A percentile compares a stretch with the other conserved stretches of the same genome.
Evolutionary conservation across 805 yeast species (phyloP).

Genomic region (Myxozyma neotropica): DNA sequence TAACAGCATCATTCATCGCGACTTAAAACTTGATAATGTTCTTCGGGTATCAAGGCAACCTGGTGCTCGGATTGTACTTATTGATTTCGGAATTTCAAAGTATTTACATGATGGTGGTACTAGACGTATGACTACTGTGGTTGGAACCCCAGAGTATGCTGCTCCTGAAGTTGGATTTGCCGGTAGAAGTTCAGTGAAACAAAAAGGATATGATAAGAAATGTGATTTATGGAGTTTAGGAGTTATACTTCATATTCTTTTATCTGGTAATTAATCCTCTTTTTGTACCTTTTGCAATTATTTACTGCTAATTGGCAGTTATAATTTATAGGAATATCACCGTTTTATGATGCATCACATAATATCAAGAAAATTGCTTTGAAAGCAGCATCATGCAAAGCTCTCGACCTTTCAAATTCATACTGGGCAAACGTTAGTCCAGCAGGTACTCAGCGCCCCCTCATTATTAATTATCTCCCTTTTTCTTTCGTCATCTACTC

Average conservation of each 20-base stretch:
- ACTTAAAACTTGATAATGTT: constrained; percentile 67
- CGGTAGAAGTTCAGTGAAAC: constrained; percentile 5
- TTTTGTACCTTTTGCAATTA: neutral
- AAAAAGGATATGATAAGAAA: constrained; percentile 54
- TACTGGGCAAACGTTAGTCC: constrained; percentile 50
- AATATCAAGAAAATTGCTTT: constrained; percentile 48
- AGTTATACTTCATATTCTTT: constrained; percentile 57
- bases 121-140: constrained; percentile 53
- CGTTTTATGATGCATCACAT: constrained; percentile 55
- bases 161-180: constrained; percentile 70
- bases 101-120: constrained; percentile 28
- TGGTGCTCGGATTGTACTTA: constrained; percentile 57
- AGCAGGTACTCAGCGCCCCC: no score
- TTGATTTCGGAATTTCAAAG: constrained; percentile 69
- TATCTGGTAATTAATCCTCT: constrained; percentile 43
- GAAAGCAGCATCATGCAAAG: constrained; percentile 49
- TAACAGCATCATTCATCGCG: constrained; percentile 63
- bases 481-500: no score
- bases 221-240: constrained; percentile 77
- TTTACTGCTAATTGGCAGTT: neutral
- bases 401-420: constrained; percentile 44
- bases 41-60: constrained; percentile 57
- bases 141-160: constrained; percentile 69
- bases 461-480: no score
- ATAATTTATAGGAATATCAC: constrained; percentile 53